Base-by-base conservation (phyloP, 495 filamentous ascomycete genomes). In the Pyrenula massariospora region DNA sequence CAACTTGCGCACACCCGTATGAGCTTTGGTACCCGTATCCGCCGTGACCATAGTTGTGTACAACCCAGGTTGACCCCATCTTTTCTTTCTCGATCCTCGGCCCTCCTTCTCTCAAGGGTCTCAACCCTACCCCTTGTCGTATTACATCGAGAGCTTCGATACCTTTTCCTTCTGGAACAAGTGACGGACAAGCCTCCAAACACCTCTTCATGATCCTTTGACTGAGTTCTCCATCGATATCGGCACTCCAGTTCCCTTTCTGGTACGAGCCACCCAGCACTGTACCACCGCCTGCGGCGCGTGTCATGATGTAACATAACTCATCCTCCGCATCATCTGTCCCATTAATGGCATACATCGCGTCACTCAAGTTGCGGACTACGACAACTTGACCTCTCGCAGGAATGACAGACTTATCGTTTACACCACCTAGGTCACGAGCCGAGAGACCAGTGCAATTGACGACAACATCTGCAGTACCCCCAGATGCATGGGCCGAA, bases 31-130 rank as follows among this genome's bases (percentile, higher is more conserved):
- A 90, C 56, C 84, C 93, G 75, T 90, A 96, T 0, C 93, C 93
- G 0, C 88, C 91, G 73, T 96, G 92, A 10, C 94, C 94, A 66
- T 99, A 99, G 61, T 95, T 92, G 66, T 99, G 93, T 58, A 99
- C 89, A 10, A 95, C 82, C 71, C 78, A 82, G 0, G 81, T 75
- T n/a, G 78, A 85, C 23, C 77, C 68, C 21, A 91, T 79, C 59
- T 74, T 76, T 68, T 96, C 91, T 66, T 80, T 88, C 71, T 96
- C 93, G 50, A 97, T 76, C 48, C 93, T 78, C 12, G 85, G 84
- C 0, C 94, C 92, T 8, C 78, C 84, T 21, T 82, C 72, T 53
- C 93, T 77, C 55, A 85, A 68, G 22, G 93, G 93, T 59, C 93
- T 76, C 65, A 97, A 67, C 11, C 94, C 93, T 22, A 97, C 93